phyloP scores from a whole-genome alignment of 2,329 filamentous ascomycete genomes.

The Fusarium temperatum region DNA sequence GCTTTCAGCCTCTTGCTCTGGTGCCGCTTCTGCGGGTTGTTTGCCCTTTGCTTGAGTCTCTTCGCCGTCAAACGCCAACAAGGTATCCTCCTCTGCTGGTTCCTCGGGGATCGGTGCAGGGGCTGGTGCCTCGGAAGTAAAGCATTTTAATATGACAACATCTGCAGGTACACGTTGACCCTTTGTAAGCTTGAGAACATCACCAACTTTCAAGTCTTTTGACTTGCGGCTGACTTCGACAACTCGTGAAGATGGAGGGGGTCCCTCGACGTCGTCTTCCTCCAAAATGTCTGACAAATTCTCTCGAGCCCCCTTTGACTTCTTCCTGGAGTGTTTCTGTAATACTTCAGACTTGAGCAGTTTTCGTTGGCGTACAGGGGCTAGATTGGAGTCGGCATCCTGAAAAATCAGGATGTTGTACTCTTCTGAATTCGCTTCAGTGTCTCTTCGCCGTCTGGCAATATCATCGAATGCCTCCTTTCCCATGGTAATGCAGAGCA shows the following conservation, averaged over 20 bases:
- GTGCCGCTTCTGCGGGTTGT: slow-evolving; percentile 42
- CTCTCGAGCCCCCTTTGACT: slow-evolving; percentile 44
- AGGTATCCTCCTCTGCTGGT: slow-evolving; percentile 51
- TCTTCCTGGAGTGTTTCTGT: slow-evolving; percentile 44
- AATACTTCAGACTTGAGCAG: slow-evolving; percentile 55
- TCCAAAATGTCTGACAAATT: slow-evolving; percentile 72
- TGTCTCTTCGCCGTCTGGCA: slow-evolving; percentile 82
- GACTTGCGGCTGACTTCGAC: slow-evolving; percentile 82
- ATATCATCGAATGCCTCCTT: slow-evolving; percentile 98
- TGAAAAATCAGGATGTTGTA: slow-evolving; percentile 82
- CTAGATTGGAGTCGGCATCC: slow-evolving; percentile 56
- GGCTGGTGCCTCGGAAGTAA: slow-evolving; percentile 62
- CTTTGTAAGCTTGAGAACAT: slow-evolving; percentile 92
- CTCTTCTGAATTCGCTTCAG: slow-evolving; percentile 91
- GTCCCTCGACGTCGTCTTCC: slow-evolving; percentile 61
- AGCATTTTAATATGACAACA: slow-evolving; percentile 90
- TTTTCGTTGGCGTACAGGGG: slow-evolving; percentile 50
- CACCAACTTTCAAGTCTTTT: slow-evolving; percentile 89
- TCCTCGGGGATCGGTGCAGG: slow-evolving; percentile 45
- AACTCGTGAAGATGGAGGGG: slow-evolving; percentile 59
- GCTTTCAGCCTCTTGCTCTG: slow-evolving; percentile 44
- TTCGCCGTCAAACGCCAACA: slow-evolving; percentile 54
- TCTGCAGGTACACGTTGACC: slow-evolving; percentile 95
- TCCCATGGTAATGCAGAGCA: slow-evolving; percentile 88
- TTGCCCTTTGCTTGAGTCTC: slow-evolving; percentile 48